phyloP scores from a whole-genome alignment of 1,284 basidiomycete genomes.

The Marasmius oreades region DNA sequence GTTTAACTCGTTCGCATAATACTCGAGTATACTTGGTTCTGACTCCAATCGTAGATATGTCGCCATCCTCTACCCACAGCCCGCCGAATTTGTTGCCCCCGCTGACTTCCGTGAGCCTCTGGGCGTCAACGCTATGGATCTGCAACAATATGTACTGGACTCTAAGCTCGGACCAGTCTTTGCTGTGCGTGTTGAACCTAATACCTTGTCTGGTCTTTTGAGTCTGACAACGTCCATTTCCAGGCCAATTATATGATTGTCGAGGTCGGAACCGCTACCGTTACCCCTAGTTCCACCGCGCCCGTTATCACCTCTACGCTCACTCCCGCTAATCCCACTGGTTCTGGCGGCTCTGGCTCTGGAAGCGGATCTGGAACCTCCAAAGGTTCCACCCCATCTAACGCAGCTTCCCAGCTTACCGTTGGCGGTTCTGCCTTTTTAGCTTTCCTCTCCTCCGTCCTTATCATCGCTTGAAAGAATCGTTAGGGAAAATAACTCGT shows the following conservation, averaged over 20 bases:
- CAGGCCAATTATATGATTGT: slow-evolving; percentile 76
- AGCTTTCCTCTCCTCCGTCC: background rate
- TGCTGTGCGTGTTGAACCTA: slow-evolving; percentile 37
- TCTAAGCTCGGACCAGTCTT: slow-evolving; percentile 57
- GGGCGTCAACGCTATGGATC: slow-evolving; percentile 49
- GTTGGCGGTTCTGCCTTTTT: background rate
- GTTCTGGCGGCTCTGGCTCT: slow-evolving; percentile 16
- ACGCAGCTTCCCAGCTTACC: slow-evolving; percentile 6
- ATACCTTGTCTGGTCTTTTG: slow-evolving; percentile 6
- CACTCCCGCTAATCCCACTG: slow-evolving; percentile 22
- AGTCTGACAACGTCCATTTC: slow-evolving; percentile 25
- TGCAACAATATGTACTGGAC: slow-evolving; percentile 50
- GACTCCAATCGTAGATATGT: slow-evolving; percentile 49
- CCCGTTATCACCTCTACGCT: slow-evolving; percentile 47
- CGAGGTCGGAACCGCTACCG: slow-evolving; percentile 60
- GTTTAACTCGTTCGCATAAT: slow-evolving; percentile 12
- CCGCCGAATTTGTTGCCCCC: slow-evolving; percentile 59
- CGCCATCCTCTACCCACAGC: slow-evolving; percentile 62
- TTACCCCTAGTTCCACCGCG: slow-evolving; percentile 58
- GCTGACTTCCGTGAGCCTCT: slow-evolving; percentile 46
- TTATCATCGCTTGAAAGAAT: slow-evolving; percentile 15
- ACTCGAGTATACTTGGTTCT: background rate
- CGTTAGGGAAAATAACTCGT: slow-evolving; percentile 10
- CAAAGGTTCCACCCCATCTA: background rate
- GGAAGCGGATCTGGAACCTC: slow-evolving; percentile 3